Evolutionary conservation across 2,329 filamentous ascomycete genomes (phyloP).

Genomic region (Paraconiothyrium brasiliense): DNA sequence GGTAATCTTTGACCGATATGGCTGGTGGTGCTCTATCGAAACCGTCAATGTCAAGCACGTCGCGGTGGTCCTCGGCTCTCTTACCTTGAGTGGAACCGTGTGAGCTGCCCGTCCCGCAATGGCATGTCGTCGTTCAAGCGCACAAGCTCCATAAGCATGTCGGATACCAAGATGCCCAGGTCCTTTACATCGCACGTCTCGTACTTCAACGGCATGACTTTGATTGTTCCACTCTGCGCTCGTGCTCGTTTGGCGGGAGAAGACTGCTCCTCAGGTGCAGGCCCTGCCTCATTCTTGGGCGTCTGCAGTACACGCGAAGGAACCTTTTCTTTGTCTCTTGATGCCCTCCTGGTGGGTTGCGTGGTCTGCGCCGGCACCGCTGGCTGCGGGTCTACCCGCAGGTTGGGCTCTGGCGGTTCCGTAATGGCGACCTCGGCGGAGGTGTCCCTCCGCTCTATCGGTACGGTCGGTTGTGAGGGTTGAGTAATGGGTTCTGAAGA

Average conservation of each 20-base stretch:
- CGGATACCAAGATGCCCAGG: constrained; percentile 87
- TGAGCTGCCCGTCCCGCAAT: constrained; percentile 84
- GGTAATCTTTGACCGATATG: constrained; percentile 93
- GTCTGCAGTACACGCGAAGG: constrained; percentile 21
- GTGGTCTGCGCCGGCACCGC: constrained; percentile 31
- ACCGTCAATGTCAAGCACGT: constrained; percentile 22
- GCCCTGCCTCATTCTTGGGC: constrained; percentile 29
- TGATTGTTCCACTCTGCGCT: constrained; percentile 55
- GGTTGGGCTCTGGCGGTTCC: constrained; percentile 46
- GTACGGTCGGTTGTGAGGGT: constrained; percentile 27
- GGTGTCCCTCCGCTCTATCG: constrained; percentile 43
- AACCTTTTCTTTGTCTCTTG: constrained; percentile 25
- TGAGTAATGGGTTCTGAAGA: constrained; percentile 16
- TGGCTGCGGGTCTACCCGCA: constrained; percentile 47
- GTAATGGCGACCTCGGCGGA: constrained; percentile 43
- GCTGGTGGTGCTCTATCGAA: constrained; percentile 74
- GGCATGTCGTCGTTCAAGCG: constrained; percentile 90
- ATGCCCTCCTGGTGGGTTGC: constrained; percentile 20
- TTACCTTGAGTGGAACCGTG: constrained; percentile 92
- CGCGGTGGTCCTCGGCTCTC: constrained; percentile 21
- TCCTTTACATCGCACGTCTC: constrained; percentile 84
- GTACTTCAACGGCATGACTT: constrained; percentile 76
- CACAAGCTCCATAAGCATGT: constrained; percentile 96
- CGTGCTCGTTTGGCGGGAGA: constrained; percentile 46
- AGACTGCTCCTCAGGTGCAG: constrained; percentile 24